Evolutionary conservation across 805 yeast genomes (phyloP).

Genomic region (Barnettozyma sp.): DNA sequence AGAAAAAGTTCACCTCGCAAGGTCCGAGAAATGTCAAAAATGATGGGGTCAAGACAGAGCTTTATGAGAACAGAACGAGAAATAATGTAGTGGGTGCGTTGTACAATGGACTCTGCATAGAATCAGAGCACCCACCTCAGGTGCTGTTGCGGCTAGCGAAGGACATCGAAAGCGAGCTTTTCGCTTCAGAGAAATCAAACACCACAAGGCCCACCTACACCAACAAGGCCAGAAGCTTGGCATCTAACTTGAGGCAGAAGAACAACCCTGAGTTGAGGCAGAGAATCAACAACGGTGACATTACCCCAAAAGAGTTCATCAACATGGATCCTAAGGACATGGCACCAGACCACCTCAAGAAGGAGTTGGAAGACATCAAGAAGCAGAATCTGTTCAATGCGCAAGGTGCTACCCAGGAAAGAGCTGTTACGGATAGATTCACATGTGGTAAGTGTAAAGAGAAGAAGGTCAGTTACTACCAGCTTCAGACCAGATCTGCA

Average conservation of each 20-base stretch:
- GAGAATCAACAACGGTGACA: constrained; percentile 59
- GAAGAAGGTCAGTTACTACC: constrained; percentile 94
- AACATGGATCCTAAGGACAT: constrained; percentile 88
- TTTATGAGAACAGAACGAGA: constrained; percentile 73
- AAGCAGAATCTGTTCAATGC: constrained; percentile 91
- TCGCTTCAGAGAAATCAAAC: constrained; percentile 49
- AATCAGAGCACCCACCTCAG: constrained; percentile 54
- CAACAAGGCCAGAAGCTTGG: constrained; percentile 77
- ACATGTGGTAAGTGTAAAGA: constrained; percentile 97
- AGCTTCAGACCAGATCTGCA: constrained; percentile 96
- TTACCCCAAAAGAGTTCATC: constrained; percentile 59
- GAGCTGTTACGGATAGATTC: constrained; percentile 94
- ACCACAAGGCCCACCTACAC: constrained; percentile 53
- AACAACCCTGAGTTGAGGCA: constrained; percentile 80
- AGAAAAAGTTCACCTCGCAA: constrained; percentile 36
- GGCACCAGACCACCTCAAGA: constrained; percentile 87
- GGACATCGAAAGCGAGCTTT: constrained; percentile 69
- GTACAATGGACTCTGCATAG: constrained; percentile 85
- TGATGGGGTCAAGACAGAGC: constrained; percentile 67
- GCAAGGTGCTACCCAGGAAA: constrained; percentile 92
- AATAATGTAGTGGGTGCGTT: constrained; percentile 78
- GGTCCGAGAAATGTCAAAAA: constrained; percentile 72
- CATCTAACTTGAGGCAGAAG: constrained; percentile 81
- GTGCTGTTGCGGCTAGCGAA: constrained; percentile 57
- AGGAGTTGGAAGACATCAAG: constrained; percentile 78